Evolutionary conservation across 768 basidiomycete species (phyloP), one percentile per base, ranked within the genome.

Genomic region (Gloeophyllum trabeum): DNA sequence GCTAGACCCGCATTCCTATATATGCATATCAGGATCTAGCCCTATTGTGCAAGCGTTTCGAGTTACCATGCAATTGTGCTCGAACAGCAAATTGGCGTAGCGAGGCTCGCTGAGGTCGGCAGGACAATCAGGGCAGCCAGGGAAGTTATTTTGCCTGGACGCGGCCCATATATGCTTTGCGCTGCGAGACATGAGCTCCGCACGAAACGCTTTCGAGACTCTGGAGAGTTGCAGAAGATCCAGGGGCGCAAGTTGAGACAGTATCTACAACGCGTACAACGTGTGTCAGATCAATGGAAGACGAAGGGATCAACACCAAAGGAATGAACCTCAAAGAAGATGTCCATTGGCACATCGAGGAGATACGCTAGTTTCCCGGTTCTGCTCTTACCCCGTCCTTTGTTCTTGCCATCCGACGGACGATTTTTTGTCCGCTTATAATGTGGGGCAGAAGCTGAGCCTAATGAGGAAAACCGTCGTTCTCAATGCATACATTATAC

Each of bases 81-180:
- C 41, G 34, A 42, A 42, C 13, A 42, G 25, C 16, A 42, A 19
- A 10, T 42, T 19, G 7, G 41, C 41, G 19, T 38, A 38, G 6
- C 19, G 24, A 3, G 41, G 41, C 19, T 42, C 41, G 20, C n/a
- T 13, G 3, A 42, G 24, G 24, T 38, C 41, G 3, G 41, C 24
- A n/a, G 41, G 41, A 30, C 41, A 42, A n/a, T 25, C 34, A 30
- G 41, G 41, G 4, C 26, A 3, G 12, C 41, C 34, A n/a, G 28
- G 28, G 28, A 42, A 6, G n/a, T 37, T 30, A 3, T 3, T 38
- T n/a, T n/a, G n/a, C 19, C 28, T n/a, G 19, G 41, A 23, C 7
- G 34, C 26, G 3, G 3, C 14, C 41, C 41, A 42, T 16, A 42
- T 35, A 16, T 32, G 28, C 28, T 32, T 32, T 32, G 28, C 10